These are phyloP conservation scores for Pythium coloratum DNA, from an alignment of 352 stramenopile species.

Conservation along the genomic window DNA sequence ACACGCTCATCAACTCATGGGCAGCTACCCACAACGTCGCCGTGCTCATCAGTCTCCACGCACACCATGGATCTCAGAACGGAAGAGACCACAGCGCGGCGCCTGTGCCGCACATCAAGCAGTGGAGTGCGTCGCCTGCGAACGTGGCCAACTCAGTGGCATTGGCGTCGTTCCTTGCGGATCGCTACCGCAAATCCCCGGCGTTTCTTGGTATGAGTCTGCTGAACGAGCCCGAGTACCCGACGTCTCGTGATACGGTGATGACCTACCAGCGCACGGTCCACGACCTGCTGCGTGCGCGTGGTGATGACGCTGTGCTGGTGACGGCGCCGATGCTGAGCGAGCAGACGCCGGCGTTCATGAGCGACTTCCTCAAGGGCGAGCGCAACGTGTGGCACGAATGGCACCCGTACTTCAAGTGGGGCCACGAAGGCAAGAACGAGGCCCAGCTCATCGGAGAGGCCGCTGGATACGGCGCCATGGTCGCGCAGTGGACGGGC, in stretches of 20 bases:
- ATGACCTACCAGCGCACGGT: constrained; percentile 28
- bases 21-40: constrained; percentile 44
- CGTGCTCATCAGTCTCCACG: constrained; percentile 68
- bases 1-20: constrained; percentile 56
- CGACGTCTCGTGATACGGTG: constrained; percentile 18
- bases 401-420: constrained; percentile 48
- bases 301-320: constrained; percentile 34
- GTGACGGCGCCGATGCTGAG: constrained; percentile 25
- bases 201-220: constrained; percentile 38
- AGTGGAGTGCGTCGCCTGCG: constrained; percentile 26
- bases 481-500: constrained; percentile 25
- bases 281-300: constrained; percentile 25
- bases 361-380: constrained; percentile 18
- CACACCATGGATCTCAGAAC: constrained; percentile 52
- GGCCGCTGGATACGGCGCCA: constrained; percentile 20
- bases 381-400: constrained; percentile 35
- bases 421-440: constrained; percentile 33
- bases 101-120: constrained; percentile 8
- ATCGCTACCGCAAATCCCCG: constrained; percentile 23
- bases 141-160: constrained; percentile 29
- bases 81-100: constrained; percentile 52
- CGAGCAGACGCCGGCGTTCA: constrained; percentile 24
- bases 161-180: constrained; percentile 31
- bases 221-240: constrained; percentile 34
- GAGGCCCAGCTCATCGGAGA: constrained; percentile 27